Base-by-base conservation (phyloP, 164 flowering plant species). In the Protea cynaroides region DNA sequence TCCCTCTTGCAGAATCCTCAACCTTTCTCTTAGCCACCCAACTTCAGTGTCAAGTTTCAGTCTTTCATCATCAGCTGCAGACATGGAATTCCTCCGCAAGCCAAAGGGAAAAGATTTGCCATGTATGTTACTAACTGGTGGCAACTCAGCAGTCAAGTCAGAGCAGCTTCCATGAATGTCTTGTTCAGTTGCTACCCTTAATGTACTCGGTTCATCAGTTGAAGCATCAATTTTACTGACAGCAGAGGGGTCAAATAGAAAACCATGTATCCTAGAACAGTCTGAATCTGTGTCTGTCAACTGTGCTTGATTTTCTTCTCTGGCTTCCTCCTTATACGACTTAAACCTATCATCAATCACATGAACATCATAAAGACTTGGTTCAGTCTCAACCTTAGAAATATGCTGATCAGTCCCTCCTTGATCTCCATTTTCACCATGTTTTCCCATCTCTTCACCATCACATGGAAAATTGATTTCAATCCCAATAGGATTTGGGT, bases 21-120 rank as follows among this genome's bases (percentile, higher is more conserved):
- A 66, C 75, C 83, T 83, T 74, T 85, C 96, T 70, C 76, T 78
- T 18, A 90, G 88, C 82, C 83, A 67, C 51, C 69, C 90, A 62
- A 93, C 87, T 74, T 93, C 97, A 71, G 59, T 71, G 47, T 87
- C 90, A 71, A 93, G 77, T 71, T 83, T 88, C 56, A 76, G 52
- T 77, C 89, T 82, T 67, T 93, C 98, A 75, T 64, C 65, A 74
- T 86, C 94, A 65, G 84, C 71, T 17, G 79, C 78, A 65, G 96
- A 83, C 71, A 84, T 73, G 63, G 98, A 86, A 72, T 78, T 79
- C 69, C 89, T 79, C 22, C 86, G 79, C 66, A 76, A 18, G 65
- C 77, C 72, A 66, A 77, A 64, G 60, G 44, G 57, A 47, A 59
- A 37, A 19, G 71, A 25, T 47, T 69, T 79, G 1, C 69, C 58